Evolutionary conservation across 768 basidiomycete genomes (phyloP).

Genomic region (Leccinum obscurum): DNA sequence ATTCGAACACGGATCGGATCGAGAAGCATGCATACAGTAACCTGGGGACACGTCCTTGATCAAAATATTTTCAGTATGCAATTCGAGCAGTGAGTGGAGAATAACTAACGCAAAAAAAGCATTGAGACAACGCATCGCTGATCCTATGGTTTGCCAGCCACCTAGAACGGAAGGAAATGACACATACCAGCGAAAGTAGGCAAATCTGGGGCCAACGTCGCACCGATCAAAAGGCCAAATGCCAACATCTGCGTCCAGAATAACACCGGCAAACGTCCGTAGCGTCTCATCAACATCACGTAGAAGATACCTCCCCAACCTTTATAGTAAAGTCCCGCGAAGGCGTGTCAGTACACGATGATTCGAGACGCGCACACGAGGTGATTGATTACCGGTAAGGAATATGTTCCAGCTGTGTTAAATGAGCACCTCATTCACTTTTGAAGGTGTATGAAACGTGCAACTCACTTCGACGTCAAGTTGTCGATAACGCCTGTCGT

Average conservation of each 20-base stretch:
- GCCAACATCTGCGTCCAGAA: conserved; percentile 41
- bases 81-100: not conserved
- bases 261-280: conserved; percentile 30
- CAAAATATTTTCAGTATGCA: not conserved
- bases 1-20: not conserved
- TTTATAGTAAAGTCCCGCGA: conserved; percentile 1
- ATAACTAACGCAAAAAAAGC: conserved; percentile 31
- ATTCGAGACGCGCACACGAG: not conserved
- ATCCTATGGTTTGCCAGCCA: not conserved
- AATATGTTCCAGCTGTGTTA: conserved; percentile 47
- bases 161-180: not conserved
- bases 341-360: conserved; percentile 7
- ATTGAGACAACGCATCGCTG: conserved; percentile 34
- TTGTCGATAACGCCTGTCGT: conserved; percentile 50
- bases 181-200: conserved; percentile 45
- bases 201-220: conserved; percentile 50
- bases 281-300: conserved; percentile 33
- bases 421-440: not conserved
- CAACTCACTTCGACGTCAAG: conserved; percentile 43
- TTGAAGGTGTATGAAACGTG: not conserved
- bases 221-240: conserved; percentile 48
- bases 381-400: conserved; percentile 35
- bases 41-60: conserved; percentile 53
- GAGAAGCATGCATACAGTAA: conserved; percentile 35
- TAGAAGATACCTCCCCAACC: conserved; percentile 33